Conservation (phyloP, 2,329 filamentous ascomycete genomes). For the Aureobasidium musti region DNA sequence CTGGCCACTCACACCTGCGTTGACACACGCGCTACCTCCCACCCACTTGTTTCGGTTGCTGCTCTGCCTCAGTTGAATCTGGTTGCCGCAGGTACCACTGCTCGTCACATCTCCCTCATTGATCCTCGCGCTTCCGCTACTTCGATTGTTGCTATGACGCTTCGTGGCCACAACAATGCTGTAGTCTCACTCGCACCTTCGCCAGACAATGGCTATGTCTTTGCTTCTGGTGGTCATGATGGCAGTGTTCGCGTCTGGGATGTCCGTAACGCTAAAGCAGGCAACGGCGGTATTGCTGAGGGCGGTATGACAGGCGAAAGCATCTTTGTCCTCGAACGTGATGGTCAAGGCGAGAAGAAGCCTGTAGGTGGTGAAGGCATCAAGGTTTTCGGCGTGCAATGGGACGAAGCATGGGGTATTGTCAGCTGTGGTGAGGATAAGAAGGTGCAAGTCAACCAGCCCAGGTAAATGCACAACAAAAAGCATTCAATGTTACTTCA, state of each 20-base stretch:
- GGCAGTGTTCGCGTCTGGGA: conserved; percentile 95
- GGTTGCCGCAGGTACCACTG: conserved; percentile 75
- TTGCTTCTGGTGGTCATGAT: conserved; percentile 88
- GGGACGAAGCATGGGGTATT: conserved; percentile 85
- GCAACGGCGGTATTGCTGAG: conserved; percentile 51
- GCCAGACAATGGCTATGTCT: conserved; percentile 67
- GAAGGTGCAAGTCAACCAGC: conserved; percentile 83
- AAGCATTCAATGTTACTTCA: neutral
- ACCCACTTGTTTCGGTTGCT: conserved; percentile 77
- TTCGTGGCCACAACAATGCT: conserved; percentile 81
- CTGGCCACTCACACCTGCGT: conserved; percentile 77
- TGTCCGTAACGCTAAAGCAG: conserved; percentile 55
- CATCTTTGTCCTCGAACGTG: conserved; percentile 74
- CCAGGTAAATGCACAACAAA: conserved; percentile 9
- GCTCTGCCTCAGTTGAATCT: conserved; percentile 68
- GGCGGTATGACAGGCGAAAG: conserved; percentile 63
- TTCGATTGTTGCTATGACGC: conserved; percentile 81
- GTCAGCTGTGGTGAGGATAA: conserved; percentile 93
- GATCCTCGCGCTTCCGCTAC: conserved; percentile 80
- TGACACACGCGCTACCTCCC: conserved; percentile 78
- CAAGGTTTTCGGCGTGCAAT: conserved; percentile 86
- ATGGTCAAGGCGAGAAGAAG: conserved; percentile 64
- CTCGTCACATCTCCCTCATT: conserved; percentile 86
- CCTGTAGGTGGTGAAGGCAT: conserved; percentile 72
- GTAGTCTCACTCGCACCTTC: conserved; percentile 62